Percentiles rank a stretch among this genome's conserved stretches.
Conservation (phyloP, 768 basidiomycete genomes). For the Termitomyces sp. region DNA sequence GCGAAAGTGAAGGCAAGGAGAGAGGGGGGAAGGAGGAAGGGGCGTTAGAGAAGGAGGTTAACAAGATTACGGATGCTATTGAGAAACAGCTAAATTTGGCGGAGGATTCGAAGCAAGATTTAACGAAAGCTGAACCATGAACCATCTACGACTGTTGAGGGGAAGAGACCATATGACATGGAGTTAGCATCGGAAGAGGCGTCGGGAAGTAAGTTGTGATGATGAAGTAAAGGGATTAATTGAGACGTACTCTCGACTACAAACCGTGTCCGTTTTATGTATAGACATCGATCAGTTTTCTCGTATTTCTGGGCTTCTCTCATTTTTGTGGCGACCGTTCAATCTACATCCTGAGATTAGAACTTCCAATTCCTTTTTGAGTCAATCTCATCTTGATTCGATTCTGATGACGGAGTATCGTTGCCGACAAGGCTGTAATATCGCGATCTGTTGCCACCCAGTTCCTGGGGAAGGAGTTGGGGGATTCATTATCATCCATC, state of each 20-base stretch:
- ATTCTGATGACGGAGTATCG: neutral
- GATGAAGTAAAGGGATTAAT: neutral
- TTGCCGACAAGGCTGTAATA: no score
- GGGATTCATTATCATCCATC: neutral
- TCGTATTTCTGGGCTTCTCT: neutral
- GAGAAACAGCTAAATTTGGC: constrained; percentile 22
- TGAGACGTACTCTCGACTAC: no score
- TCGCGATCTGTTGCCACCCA: neutral
- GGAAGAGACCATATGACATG: neutral
- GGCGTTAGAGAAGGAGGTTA: constrained; percentile 25
- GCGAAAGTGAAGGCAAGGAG: constrained; percentile 15
- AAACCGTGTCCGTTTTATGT: neutral
- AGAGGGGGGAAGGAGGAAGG: constrained; percentile 12
- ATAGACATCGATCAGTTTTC: neutral
- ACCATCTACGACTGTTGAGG: neutral
- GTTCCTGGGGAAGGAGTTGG: neutral
- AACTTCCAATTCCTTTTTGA: neutral
- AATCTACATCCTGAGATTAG: neutral
- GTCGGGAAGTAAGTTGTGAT: neutral
- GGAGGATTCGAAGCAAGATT: neutral
- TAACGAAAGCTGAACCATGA: neutral
- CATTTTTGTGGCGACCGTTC: neutral
- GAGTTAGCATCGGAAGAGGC: neutral
- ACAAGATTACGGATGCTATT: constrained; percentile 28
- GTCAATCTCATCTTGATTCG: neutral